Base-by-base conservation (phyloP, 2,329 filamentous ascomycete species). In the Neofusicoccum sp. region DNA sequence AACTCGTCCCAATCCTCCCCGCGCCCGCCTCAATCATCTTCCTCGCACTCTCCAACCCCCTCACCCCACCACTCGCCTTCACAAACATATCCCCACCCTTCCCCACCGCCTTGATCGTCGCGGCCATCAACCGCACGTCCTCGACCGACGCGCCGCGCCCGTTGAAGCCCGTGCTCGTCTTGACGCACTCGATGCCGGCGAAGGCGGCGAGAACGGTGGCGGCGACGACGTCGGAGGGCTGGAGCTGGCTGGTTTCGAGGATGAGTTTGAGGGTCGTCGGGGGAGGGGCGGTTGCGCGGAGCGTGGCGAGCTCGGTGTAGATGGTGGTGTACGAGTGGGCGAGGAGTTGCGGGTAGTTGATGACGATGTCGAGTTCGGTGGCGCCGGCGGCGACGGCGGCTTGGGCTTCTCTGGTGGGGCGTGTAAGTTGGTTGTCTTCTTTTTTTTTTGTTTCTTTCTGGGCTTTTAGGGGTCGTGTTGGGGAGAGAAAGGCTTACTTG, bases 121-220 rank as follows among this genome's bases (percentile, higher is more conserved):
- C 75, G 11, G 77, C 75, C 84, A 86, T 86, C 30, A 84, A 68
- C 51, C 76, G 71, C 26, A 87, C 82, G 65, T 84, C 73, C 56
- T 82, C 78, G 14, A 79, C 72, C 36, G 69, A 80, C 0, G 84
- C 84, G 7, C 84, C 83, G 1, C 75, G 73, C 0, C 84, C 84
- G 53, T 80, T 78, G 70, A 85, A 86, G 1, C 84, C 84, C 1
- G 84, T 86, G 31, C 79, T 81, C 0, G 84, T 86, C 73, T 86
- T 86, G 63, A 87, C 80, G 63, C 79, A 86, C 65, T 86, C 82
- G 49, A 82, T 81, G 4, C 78, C 78, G 2, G 84, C 83, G 34
- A 79, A 75, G 14, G 78, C 79, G 2, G 81, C 79, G 41, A 86
- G 74, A 24, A 80, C 76, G 16, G 78, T 79, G 0, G 78, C 84